phyloP scores from a whole-genome alignment of 2,329 filamentous ascomycete genomes.

The Xylaria sp. region DNA sequence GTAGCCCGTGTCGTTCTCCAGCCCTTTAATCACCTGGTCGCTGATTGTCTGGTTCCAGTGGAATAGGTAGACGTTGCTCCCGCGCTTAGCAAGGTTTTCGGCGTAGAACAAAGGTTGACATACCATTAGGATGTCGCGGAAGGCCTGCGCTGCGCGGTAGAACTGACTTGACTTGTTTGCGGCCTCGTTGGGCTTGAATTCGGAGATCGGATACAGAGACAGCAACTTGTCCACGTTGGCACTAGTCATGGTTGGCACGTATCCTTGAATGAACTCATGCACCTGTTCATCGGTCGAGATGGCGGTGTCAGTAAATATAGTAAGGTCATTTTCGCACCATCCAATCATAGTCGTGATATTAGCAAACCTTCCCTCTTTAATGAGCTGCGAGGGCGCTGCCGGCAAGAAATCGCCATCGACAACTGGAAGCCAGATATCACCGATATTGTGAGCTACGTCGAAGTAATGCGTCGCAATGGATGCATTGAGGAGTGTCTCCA shows the following conservation, averaged over 20 bases:
- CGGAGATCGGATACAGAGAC: slow-evolving; percentile 59
- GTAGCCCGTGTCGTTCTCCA: slow-evolving; percentile 51
- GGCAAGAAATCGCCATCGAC: slow-evolving; percentile 63
- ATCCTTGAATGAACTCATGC: slow-evolving; percentile 52
- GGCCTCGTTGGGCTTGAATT: slow-evolving; percentile 54
- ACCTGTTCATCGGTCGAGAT: slow-evolving; percentile 56
- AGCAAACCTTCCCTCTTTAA: slow-evolving; percentile 54
- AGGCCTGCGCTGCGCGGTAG: slow-evolving; percentile 60
- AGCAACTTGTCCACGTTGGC: slow-evolving; percentile 55
- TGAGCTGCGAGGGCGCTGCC: slow-evolving; percentile 54
- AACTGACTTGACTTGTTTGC: slow-evolving; percentile 59
- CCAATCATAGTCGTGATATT: slow-evolving; percentile 55
- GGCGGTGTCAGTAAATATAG: slow-evolving; percentile 53
- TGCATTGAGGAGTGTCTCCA: slow-evolving; percentile 55
- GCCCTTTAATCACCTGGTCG: slow-evolving; percentile 53
- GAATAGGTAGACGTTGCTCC: slow-evolving; percentile 59
- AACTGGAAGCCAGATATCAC: slow-evolving; percentile 62
- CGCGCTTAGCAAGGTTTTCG: slow-evolving; percentile 43
- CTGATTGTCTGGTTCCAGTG: slow-evolving; percentile 66
- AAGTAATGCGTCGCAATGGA: slow-evolving; percentile 55
- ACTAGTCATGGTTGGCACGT: slow-evolving; percentile 52
- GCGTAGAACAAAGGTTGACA: slow-evolving; percentile 36
- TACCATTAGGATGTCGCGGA: slow-evolving; percentile 57
- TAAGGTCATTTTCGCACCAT: slow-evolving; percentile 58
- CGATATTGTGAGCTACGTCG: slow-evolving; percentile 58